These are phyloP conservation scores for Mucor ambiguus DNA, from an alignment of 371 early-diverging fungal species.

Conservation along the genomic window DNA sequence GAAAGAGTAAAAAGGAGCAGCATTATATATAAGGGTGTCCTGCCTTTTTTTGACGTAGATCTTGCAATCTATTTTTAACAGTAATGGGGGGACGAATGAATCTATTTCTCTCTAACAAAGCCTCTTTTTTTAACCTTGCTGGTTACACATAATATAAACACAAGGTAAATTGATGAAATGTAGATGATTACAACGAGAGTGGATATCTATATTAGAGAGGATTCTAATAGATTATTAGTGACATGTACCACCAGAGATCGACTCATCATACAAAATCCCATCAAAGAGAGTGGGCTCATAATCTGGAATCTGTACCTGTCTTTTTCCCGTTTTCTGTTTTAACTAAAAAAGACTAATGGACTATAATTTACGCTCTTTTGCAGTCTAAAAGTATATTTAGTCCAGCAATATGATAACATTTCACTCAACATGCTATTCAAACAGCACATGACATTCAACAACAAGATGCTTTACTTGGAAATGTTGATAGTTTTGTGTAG, in stretches of 20 bases:
- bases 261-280: background rate
- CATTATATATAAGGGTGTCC: background rate
- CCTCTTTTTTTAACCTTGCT: background rate
- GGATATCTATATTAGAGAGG: background rate
- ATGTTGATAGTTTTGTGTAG: background rate
- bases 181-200: background rate
- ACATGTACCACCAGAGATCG: background rate
- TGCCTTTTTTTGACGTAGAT: conserved; percentile 8
- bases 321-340: background rate
- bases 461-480: background rate
- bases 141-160: background rate
- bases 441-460: background rate
- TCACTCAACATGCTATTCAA: background rate
- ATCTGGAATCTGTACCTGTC: background rate
- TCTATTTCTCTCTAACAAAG: background rate
- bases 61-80: conserved; percentile 9
- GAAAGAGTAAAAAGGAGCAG: background rate
- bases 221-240: background rate
- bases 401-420: background rate
- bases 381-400: background rate
- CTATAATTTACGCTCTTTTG: background rate
- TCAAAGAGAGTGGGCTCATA: background rate
- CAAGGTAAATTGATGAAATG: background rate
- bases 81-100: background rate
- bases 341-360: background rate